A percentile compares a stretch with the other conserved stretches of the same genome.
These are phyloP conservation scores for Hymenoscyphus fructigenus DNA, from an alignment of 2,329 filamentous ascomycete genomes.

Conservation along the genomic window DNA sequence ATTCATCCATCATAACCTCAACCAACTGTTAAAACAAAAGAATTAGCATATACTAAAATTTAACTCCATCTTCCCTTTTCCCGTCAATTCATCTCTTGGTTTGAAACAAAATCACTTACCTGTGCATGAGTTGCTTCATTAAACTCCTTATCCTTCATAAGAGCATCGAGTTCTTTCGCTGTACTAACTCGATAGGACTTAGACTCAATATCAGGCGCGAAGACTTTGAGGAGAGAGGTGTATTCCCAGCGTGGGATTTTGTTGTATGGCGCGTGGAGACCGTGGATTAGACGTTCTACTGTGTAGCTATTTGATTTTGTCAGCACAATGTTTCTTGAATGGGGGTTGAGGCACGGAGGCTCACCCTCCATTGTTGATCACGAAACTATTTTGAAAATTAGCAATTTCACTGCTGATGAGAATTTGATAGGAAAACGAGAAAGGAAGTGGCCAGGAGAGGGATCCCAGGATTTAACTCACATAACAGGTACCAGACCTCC, in stretches of 20 bases:
- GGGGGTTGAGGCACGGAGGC: not conserved
- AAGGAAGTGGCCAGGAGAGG: too few relatives aligned
- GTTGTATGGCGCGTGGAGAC: constrained; percentile 52
- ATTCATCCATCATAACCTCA: not conserved
- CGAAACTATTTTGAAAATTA: constrained; percentile 52
- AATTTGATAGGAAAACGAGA: not conserved
- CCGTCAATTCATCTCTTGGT: not conserved
- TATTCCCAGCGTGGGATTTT: constrained; percentile 52
- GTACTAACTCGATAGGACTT: constrained; percentile 68
- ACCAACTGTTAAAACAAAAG: not conserved
- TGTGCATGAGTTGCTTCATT: constrained; percentile 42
- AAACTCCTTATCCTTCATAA: constrained; percentile 66
- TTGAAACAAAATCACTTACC: constrained; percentile 3
- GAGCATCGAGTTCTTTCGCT: constrained; percentile 62
- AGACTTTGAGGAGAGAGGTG: constrained; percentile 11
- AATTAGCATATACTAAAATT: not conserved
- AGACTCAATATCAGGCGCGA: constrained; percentile 53
- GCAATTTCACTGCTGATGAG: too few relatives aligned
- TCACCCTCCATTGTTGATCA: constrained; percentile 78
- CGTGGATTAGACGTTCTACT: constrained; percentile 57
- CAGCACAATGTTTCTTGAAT: constrained; percentile 30
- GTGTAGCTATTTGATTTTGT: constrained; percentile 60
- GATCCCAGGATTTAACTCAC: too few relatives aligned
- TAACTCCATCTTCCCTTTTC: not conserved
- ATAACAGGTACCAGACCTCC: constrained; percentile 42